phyloP scores from a whole-genome alignment of 2,329 filamentous ascomycete species.

The Tolypocladium amazonense region DNA sequence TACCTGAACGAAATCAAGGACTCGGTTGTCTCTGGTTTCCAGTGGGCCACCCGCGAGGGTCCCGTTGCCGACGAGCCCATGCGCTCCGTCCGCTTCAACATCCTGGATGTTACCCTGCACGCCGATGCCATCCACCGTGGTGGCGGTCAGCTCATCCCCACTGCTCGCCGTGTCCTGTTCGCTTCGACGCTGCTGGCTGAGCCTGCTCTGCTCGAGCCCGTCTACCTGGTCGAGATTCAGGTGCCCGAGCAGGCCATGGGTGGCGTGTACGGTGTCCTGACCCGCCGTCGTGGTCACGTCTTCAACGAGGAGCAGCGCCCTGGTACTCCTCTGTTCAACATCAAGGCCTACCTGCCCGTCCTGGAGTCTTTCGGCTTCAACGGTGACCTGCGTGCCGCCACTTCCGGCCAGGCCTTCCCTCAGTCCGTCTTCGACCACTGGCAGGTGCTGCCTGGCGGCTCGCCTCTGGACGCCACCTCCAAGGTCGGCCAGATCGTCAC shows the following conservation, averaged over 20 bases:
- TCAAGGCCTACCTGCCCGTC: constrained; percentile 95
- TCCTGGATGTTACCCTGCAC: constrained; percentile 98
- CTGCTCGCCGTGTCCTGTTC: constrained; percentile 94
- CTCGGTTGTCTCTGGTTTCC: constrained; percentile 98
- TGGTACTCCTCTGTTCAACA: constrained; percentile 97
- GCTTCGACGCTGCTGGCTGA: constrained; percentile 84
- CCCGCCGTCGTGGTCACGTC: constrained; percentile 96
- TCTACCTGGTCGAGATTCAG: constrained; percentile 99
- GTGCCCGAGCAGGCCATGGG: constrained; percentile 98
- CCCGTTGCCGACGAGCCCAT: constrained; percentile 97
- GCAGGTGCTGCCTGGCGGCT: constrained; percentile 91
- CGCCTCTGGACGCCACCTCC: constrained; percentile 70
- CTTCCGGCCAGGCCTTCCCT: constrained; percentile 96
- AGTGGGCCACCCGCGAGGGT: constrained; percentile 98
- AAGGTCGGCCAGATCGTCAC: constrained; percentile 77
- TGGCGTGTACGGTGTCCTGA: constrained; percentile 99
- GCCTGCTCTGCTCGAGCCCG: constrained; percentile 86
- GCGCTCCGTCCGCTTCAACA: constrained; percentile 95
- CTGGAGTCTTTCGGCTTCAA: constrained; percentile 99
- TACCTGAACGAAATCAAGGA: constrained; percentile 99
- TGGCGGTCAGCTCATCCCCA: constrained; percentile 98
- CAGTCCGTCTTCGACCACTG: constrained; percentile 99
- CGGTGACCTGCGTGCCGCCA: constrained; percentile 86
- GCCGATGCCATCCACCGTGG: constrained; percentile 99
- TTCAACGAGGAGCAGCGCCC: constrained; percentile 97